Conservation (phyloP, 306 rosid species). For the Castanea sativa region DNA sequence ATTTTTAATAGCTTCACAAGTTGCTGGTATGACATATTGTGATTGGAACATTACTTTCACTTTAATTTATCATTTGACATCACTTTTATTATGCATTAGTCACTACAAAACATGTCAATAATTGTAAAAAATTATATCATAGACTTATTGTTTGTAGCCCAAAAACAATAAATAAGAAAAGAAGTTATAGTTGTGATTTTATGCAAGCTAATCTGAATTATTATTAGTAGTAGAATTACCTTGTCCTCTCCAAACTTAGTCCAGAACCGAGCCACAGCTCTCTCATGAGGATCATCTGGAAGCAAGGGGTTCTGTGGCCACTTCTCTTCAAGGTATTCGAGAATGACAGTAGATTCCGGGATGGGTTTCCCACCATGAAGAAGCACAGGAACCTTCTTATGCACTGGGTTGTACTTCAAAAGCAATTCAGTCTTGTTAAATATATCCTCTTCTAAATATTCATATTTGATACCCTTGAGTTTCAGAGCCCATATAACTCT, state of each 20-base stretch:
- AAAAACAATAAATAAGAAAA: too few relatives aligned
- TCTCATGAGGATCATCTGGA: slow-evolving; percentile 24
- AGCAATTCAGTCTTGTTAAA: slow-evolving; percentile 37
- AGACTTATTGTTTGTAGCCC: too few relatives aligned
- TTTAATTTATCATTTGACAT: too few relatives aligned
- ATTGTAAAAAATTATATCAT: too few relatives aligned
- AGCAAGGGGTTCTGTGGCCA: slow-evolving; percentile 37
- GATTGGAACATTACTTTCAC: too few relatives aligned
- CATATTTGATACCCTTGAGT: slow-evolving; percentile 6
- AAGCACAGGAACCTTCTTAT: slow-evolving; percentile 47
- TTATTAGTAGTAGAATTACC: slow-evolving; percentile 20
- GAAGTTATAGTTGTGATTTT: too few relatives aligned
- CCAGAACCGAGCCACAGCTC: slow-evolving; percentile 11
- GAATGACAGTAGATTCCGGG: slow-evolving; percentile 40
- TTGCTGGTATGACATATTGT: too few relatives aligned
- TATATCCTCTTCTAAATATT: slow-evolving; percentile 45
- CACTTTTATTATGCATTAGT: too few relatives aligned
- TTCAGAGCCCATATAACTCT: slow-evolving; percentile 51
- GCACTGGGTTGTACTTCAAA: slow-evolving; percentile 41
- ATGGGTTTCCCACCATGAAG: slow-evolving; percentile 49
- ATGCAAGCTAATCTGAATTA: too few relatives aligned
- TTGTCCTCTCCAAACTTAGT: slow-evolving; percentile 19
- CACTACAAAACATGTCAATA: too few relatives aligned
- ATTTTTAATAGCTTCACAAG: too few relatives aligned
- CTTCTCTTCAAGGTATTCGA: slow-evolving; percentile 47